Evolutionary conservation across 1,284 basidiomycete genomes (phyloP).

Genomic region (Ceratobasidium sp.): DNA sequence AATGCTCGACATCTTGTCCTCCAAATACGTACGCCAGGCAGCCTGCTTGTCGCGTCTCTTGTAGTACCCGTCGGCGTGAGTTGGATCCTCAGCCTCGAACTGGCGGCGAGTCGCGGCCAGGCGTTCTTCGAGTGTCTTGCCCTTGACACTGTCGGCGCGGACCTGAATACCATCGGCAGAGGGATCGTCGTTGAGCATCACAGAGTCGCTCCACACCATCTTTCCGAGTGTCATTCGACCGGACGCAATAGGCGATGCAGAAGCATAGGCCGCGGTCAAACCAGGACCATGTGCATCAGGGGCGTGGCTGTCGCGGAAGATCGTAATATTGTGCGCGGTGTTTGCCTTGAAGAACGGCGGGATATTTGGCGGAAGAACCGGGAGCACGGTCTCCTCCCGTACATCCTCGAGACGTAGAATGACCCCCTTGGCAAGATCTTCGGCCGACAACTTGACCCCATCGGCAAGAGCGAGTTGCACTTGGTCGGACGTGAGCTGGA

Average conservation of each 20-base stretch:
- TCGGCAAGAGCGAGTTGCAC: conserved; percentile 6
- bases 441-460: not conserved
- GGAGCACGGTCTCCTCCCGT: not conserved
- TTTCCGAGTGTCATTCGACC: conserved; percentile 12
- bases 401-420: conserved; percentile 7
- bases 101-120: not conserved
- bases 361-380: conserved; percentile 7
- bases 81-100: conserved; percentile 16
- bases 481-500: conserved; percentile 30
- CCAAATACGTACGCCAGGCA: conserved; percentile 3
- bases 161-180: not conserved
- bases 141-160: conserved; percentile 1
- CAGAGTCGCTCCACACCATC: conserved; percentile 10
- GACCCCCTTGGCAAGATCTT: conserved; percentile 7
- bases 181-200: conserved; percentile 19
- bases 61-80: conserved; percentile 8
- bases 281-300: conserved; percentile 6
- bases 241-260: not conserved
- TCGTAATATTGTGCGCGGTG: not conserved
- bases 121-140: conserved; percentile 26
- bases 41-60: conserved; percentile 26
- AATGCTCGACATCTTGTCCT: conserved; percentile 19
- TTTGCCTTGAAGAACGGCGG: conserved; percentile 9
- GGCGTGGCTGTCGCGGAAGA: conserved; percentile 12
- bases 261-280: not conserved